Conservation (phyloP, 768 basidiomycete genomes). For the Melanogaster broomeanus region DNA sequence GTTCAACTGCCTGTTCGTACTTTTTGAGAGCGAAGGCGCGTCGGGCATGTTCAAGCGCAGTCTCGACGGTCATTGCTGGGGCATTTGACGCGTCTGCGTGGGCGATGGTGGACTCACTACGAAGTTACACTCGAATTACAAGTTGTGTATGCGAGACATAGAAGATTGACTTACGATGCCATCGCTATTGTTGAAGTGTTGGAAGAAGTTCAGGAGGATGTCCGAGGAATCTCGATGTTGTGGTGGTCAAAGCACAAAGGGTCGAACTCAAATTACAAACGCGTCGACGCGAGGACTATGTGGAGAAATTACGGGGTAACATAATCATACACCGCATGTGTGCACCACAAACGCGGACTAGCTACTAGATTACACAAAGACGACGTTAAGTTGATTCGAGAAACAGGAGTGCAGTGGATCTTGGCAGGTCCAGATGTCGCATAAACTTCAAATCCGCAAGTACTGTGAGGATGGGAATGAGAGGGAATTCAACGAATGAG, state of each 20-base stretch:
- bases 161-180: slow-evolving; percentile 23
- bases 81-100: slow-evolving; percentile 28
- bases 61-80: slow-evolving; percentile 44
- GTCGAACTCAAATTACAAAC: background rate
- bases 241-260: background rate
- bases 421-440: slow-evolving; percentile 3
- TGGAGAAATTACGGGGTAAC: too few species aligned
- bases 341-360: background rate
- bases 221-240: too few species aligned
- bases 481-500: background rate
- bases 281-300: slow-evolving; percentile 11
- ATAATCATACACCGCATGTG: too few species aligned
- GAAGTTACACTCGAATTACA: background rate
- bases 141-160: background rate
- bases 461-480: background rate
- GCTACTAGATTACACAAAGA: slow-evolving; percentile 24
- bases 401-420: background rate
- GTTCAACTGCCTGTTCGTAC: slow-evolving; percentile 82
- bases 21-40: slow-evolving; percentile 87
- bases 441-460: slow-evolving; percentile 11
- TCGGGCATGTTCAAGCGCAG: slow-evolving; percentile 74
- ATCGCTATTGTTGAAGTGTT: slow-evolving; percentile 4
- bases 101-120: slow-evolving; percentile 11
- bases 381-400: background rate
- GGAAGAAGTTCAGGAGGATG: background rate